Evolutionary conservation across 2,329 filamentous ascomycete species (phyloP).

Genomic region (Biscogniauxia mediterranea): DNA sequence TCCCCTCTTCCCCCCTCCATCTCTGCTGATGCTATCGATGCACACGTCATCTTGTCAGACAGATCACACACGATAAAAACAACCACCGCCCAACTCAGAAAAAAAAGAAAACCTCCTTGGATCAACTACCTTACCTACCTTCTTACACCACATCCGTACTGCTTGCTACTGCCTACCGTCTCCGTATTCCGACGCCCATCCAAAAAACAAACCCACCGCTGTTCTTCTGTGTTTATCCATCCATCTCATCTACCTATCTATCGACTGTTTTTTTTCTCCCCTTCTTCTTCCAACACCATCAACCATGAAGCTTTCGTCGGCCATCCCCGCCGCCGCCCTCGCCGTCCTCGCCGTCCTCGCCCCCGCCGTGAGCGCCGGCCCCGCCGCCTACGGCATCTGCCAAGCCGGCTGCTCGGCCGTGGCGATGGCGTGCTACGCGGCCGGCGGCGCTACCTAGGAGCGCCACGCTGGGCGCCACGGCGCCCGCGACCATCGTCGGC

Average conservation of each 20-base stretch:
- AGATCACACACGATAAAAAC: too few species aligned
- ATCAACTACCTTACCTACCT: background rate
- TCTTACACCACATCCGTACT: background rate
- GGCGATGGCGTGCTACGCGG: conserved; percentile 7
- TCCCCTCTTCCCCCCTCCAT: background rate
- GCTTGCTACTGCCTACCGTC: too few species aligned
- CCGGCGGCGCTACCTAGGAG: conserved; percentile 13
- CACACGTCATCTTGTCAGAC: too few species aligned
- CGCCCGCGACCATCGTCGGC: conserved; percentile 39
- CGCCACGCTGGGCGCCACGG: conserved; percentile 24
- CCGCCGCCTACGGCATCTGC: conserved; percentile 42
- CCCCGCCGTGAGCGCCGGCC: conserved; percentile 4
- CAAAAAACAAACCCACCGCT: too few species aligned
- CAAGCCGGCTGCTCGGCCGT: conserved; percentile 28
- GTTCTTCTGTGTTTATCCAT: too few species aligned
- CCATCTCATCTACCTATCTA: too few species aligned
- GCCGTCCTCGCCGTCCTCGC: background rate
- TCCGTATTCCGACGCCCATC: too few species aligned
- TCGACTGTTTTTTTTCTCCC: too few species aligned
- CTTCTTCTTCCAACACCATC: background rate
- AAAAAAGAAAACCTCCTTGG: background rate
- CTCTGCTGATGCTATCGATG: too few species aligned
- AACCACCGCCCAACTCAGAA: background rate
- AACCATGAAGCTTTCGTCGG: background rate
- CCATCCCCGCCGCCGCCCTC: background rate